Evolutionary conservation across 345 rosid genomes (phyloP), one percentile per base, ranked within the genome.

Genomic region (Eucalyptus cloeziana): DNA sequence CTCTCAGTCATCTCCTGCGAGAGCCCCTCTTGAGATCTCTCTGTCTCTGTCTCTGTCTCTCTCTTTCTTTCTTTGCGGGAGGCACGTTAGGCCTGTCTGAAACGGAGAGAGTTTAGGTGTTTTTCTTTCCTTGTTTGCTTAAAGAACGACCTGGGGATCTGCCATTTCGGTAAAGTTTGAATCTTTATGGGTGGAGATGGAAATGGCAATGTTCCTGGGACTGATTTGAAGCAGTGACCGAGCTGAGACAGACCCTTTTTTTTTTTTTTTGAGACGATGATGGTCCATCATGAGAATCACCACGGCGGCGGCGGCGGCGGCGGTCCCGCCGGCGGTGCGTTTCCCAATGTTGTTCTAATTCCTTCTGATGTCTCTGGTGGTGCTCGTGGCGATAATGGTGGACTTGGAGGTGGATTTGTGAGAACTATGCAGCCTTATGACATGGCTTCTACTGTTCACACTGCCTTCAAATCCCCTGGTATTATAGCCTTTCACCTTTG

Each of bases 381-480:
- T 67, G 86, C 81, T 45, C 56, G 31, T 76, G 85, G 85, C 30
- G 47, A 44, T 58, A 64, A 60, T 62, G 88, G 56, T 86, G 60
- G 60, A 25, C 86, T 87, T 85, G 88, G 86, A 64, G 90, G 60
- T 33, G 81, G 51, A 21, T 89, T 85, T 67, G 83, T 51, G 86
- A 87, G 88, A 47, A 50, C 76, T 30, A 10, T 88, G 90, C 94
- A 91, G 90, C 92, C 43, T 87, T 54, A 64, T 62, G 44, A 16
- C 87, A 76, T 76, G 30, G 85, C 30, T 22, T 11, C 85, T 76
- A 22, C 85, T 76, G 85, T 40, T 76, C 85, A 76, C 85, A 76
- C 90, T 13, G 52, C 89, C 87, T 88, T 92, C 93, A 92, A 88
- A 92, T 90, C 92, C 87, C 91, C 95, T 88, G 93, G 94, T 92